These are phyloP conservation scores for Termitomyces sp. DNA, from an alignment of 768 basidiomycete species.

Conservation along the genomic window DNA sequence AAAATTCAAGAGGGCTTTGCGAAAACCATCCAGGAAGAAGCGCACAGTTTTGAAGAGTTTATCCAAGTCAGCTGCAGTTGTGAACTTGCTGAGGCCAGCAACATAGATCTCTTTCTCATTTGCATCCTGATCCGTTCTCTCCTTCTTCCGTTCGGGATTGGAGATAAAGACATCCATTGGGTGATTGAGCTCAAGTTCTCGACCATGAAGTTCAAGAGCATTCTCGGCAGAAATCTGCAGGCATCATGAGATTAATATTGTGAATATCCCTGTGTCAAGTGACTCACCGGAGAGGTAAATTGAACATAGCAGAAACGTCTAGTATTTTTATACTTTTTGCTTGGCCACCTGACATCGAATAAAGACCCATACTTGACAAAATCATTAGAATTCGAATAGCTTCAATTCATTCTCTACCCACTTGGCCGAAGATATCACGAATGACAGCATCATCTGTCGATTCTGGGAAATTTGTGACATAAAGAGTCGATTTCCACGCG, in stretches of 20 bases:
- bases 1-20: neutral
- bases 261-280: neutral
- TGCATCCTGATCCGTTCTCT: slow-evolving; percentile 83
- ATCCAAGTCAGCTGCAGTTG: slow-evolving; percentile 70
- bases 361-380: slow-evolving; percentile 78
- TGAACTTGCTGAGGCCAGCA: slow-evolving; percentile 76
- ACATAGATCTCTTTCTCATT: slow-evolving; percentile 85
- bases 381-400: neutral
- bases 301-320: slow-evolving; percentile 95
- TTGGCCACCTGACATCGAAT: slow-evolving; percentile 96
- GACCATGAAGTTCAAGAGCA: slow-evolving; percentile 76
- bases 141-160: slow-evolving; percentile 84
- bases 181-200: slow-evolving; percentile 64
- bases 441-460: slow-evolving; percentile 72
- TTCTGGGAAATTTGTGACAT: slow-evolving; percentile 94
- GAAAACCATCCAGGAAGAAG: neutral
- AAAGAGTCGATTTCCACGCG: slow-evolving; percentile 91
- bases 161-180: slow-evolving; percentile 78
- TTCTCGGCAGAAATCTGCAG: slow-evolving; percentile 60
- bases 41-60: slow-evolving; percentile 74
- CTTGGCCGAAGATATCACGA: slow-evolving; percentile 72
- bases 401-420: slow-evolving; percentile 24
- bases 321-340: slow-evolving; percentile 90
- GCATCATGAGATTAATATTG: neutral
- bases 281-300: slow-evolving; percentile 73